phyloP scores from a whole-genome alignment of 1,139 yeast genomes.

The Geotrichum klebahnii region DNA sequence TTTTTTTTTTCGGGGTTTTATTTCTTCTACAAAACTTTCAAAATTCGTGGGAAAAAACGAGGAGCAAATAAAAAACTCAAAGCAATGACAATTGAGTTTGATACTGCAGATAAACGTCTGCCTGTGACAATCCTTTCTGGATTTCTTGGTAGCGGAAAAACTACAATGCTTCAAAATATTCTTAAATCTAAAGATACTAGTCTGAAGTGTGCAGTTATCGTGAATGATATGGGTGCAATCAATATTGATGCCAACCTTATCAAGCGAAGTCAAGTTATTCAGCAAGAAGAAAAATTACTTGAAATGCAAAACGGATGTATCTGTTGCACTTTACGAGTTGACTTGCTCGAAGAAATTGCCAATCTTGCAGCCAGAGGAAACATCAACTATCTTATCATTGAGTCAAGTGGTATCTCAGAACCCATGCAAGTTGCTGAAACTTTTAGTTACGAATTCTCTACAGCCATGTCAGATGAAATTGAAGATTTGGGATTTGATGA shows the following conservation, averaged over 20 bases:
- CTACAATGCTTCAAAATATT: conserved; percentile 46
- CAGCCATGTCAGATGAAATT: conserved; percentile 27
- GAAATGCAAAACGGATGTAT: conserved; percentile 49
- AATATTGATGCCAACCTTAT: conserved; percentile 46
- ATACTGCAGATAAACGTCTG: conserved; percentile 22
- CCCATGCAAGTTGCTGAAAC: conserved; percentile 53
- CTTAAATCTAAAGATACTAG: conserved; percentile 39
- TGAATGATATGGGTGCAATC: conserved; percentile 42
- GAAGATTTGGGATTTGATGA: conserved; percentile 29
- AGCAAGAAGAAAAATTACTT: conserved; percentile 44
- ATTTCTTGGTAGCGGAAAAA: conserved; percentile 47
- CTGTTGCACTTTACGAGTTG: conserved; percentile 49
- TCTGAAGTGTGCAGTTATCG: conserved; percentile 43
- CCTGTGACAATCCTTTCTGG: conserved; percentile 47
- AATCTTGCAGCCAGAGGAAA: conserved; percentile 39
- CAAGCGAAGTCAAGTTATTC: conserved; percentile 42
- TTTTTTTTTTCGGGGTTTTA: too few species aligned
- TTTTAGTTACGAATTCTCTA: conserved; percentile 40
- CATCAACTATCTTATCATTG: conserved; percentile 46
- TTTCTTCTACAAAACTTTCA: too few species aligned
- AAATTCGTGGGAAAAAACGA: too few species aligned
- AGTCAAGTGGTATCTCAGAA: conserved; percentile 48
- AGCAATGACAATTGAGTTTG: neutral
- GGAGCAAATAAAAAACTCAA: neutral
- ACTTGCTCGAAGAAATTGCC: conserved; percentile 45